Evolutionary conservation across 2,329 filamentous ascomycete species (phyloP), one percentile per base, ranked within the genome.

Genomic region (Cadophora gregata): DNA sequence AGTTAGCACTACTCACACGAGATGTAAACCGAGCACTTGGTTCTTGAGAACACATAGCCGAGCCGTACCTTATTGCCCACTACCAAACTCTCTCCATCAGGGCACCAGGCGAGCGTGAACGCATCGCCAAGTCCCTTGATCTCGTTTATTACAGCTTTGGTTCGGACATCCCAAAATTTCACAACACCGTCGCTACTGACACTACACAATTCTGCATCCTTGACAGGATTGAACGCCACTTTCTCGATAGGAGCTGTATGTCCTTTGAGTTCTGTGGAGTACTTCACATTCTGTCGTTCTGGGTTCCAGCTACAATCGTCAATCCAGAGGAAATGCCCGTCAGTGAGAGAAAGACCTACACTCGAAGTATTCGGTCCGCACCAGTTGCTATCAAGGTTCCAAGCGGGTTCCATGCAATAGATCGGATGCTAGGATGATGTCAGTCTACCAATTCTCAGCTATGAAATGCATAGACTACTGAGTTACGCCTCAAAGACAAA

Each of bases 331-430:
- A 16, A 42, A 4, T 25, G 29, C 9, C 14, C n/a, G 31, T n/a
- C 19, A 9, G 33, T 31, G n/a, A 50, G 9, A 45, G 27, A 16
- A 47, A 29, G 8, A 69, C 70, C 67, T 72, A 75, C 71, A 94
- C 89, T 73, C 92, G 88, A 63, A 95, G 79, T 9, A 86, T 91
- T 72, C 86, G 87, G 75, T 93, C 89, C 27, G 84, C 81, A 3
- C 93, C 93, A 0, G 94, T 96, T 0, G 95, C 95, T 68, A 98
- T 88, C 67, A 96, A 83, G 9, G 88, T 91, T 38, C 95, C 93
- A 0, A 92, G 83, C 0, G 94, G 92, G 71, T 95, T 97, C 95
- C 95, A 98, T 47, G 92, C 90, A 71, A 98, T 89, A 1, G 91
- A 90, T 48, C 92, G 88, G 65, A 96, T 84, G 70, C 90, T 93